Conservation (phyloP, 257 asterid species). For the Knoxia roxburghii region DNA sequence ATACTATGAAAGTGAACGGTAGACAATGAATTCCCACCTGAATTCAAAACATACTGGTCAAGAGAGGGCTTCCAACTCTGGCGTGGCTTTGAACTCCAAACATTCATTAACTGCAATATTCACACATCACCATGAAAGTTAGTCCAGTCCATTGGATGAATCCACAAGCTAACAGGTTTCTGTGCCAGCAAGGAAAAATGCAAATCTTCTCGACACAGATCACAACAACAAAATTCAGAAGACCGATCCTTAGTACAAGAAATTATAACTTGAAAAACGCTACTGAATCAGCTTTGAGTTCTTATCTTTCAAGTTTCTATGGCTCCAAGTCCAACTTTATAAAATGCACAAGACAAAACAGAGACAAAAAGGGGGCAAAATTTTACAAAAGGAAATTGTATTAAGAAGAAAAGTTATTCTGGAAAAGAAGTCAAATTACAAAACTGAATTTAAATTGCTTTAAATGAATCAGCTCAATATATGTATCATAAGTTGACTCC, state of each 20-base stretch:
- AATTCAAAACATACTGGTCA: constrained; percentile 49
- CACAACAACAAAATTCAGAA: background rate
- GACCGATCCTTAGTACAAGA: background rate
- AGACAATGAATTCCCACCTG: constrained; percentile 41
- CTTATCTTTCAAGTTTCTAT: background rate
- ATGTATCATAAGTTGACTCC: background rate
- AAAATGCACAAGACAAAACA: background rate
- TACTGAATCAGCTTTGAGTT: background rate
- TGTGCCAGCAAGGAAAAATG: background rate
- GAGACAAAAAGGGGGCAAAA: background rate
- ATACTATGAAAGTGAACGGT: background rate
- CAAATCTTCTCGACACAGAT: background rate
- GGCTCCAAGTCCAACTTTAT: background rate
- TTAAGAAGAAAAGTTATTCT: background rate
- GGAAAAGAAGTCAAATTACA: no score
- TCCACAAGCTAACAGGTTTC: background rate
- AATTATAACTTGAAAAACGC: background rate
- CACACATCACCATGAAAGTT: constrained; percentile 17
- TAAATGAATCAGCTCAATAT: background rate
- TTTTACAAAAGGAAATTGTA: background rate
- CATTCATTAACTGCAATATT: constrained; percentile 64
- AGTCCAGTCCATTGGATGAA: background rate
- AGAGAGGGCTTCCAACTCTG: constrained; percentile 93
- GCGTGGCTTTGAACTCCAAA: constrained; percentile 72
- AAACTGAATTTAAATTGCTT: background rate